Evolutionary conservation across 345 rosid species (phyloP).

Genomic region (Heritiera fomes): DNA sequence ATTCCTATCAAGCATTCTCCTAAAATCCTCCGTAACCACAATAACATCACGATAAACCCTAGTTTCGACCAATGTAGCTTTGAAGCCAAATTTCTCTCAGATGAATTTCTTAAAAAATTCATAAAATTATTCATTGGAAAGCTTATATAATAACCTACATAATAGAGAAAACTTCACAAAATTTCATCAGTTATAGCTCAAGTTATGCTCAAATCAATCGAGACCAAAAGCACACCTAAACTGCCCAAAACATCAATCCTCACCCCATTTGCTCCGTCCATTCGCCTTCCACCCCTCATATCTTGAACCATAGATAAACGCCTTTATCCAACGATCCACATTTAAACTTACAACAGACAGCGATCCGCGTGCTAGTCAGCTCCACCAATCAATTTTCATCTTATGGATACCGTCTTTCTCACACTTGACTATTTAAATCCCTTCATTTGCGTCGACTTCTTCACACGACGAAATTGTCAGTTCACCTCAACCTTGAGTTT

Average conservation of each 20-base stretch:
- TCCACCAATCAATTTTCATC: slow-evolving; percentile 54
- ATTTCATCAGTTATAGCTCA: slow-evolving; percentile 20
- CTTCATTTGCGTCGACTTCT: slow-evolving; percentile 22
- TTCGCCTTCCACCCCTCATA: background rate
- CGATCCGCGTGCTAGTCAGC: slow-evolving; percentile 51
- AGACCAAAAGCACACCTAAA: slow-evolving; percentile 75
- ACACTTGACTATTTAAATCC: slow-evolving; percentile 58
- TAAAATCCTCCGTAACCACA: background rate
- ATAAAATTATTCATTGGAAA: slow-evolving; percentile 36
- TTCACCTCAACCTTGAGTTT: background rate
- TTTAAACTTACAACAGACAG: slow-evolving; percentile 45
- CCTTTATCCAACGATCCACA: slow-evolving; percentile 53
- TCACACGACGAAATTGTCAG: slow-evolving; percentile 19
- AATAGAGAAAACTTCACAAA: slow-evolving; percentile 21
- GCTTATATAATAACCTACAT: slow-evolving; percentile 45
- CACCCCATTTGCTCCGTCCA: slow-evolving; percentile 3
- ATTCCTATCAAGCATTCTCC: background rate
- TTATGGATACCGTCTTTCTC: slow-evolving; percentile 37
- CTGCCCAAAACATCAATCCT: slow-evolving; percentile 22
- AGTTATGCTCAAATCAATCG: slow-evolving; percentile 37
- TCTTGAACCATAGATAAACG: slow-evolving; percentile 49
- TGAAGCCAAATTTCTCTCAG: slow-evolving; percentile 32
- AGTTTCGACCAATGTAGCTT: slow-evolving; percentile 56
- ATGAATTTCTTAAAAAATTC: background rate
- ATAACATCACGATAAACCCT: slow-evolving; percentile 56